Evolutionary conservation across 2,329 filamentous ascomycete genomes (phyloP), one percentile per base, ranked within the genome.

Genomic region (Hypoxylon sp.): DNA sequence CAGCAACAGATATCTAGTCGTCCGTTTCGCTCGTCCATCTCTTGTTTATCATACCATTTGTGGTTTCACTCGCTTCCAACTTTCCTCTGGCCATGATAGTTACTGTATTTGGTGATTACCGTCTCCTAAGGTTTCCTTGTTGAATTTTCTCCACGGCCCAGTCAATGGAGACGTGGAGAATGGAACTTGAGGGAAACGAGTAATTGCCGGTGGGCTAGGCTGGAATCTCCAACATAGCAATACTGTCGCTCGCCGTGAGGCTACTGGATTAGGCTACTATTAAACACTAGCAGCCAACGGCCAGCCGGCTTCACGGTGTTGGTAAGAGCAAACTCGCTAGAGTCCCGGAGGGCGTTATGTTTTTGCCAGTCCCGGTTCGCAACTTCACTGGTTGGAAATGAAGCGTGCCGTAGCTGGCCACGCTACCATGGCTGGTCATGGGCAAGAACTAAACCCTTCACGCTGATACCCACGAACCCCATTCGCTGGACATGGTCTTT

Each of bases 381-480:
- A n/a, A n/a, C n/a, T n/a, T n/a, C n/a, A n/a, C n/a, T n/a, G n/a
- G n/a, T n/a, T n/a, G n/a, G n/a, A n/a, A n/a, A n/a, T n/a, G n/a
- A n/a, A n/a, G n/a, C n/a, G 37, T 26, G 40, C 23, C 32, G 26
- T 31, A 32, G 30, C 40, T 30, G 37, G 42, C 51, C 40, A 58
- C 16, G 23, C 30, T 36, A 34, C 34, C 43, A 46, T 49, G 32
- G 35, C 38, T 45, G 21, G 25, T 46, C 40, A 40, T 19, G 41
- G 35, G 29, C 32, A 26, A 32, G 20, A 30, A 11, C 30, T 27
- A 20, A 36, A 32, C 30, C 9, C 9, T 25, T 23, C 8, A 26
- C 56, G 52, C 51, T 53, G 52, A 59, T 45, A 20, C 38, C 29
- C 27, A 45, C 36, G 41, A 36, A 44, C n/a, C 20, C 21, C 29